Conservation (phyloP, 2,329 filamentous ascomycete genomes). For the Dactylellina sp. region DNA sequence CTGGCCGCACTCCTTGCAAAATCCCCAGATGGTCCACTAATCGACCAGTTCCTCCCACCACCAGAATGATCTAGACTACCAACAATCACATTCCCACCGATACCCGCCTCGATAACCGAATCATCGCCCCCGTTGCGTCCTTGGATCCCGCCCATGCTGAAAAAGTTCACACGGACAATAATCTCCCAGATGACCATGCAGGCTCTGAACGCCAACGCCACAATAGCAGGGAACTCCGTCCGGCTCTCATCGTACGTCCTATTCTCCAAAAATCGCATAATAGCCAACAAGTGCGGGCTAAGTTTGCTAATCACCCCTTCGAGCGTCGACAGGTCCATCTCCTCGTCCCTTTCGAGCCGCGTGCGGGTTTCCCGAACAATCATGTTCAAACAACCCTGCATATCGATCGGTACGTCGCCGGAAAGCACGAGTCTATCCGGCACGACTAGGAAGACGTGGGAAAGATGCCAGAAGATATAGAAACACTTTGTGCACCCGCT, state of each 20-base stretch:
- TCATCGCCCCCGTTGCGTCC: slow-evolving; percentile 18
- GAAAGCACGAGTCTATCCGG: slow-evolving; percentile 59
- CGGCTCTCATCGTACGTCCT: slow-evolving; percentile 58
- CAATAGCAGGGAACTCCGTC: slow-evolving; percentile 59
- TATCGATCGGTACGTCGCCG: slow-evolving; percentile 59
- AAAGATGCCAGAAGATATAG: slow-evolving; percentile 60
- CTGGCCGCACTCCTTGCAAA: slow-evolving; percentile 21
- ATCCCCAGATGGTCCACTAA: slow-evolving; percentile 28
- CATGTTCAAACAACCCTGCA: slow-evolving; percentile 59
- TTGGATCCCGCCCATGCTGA: slow-evolving; percentile 47
- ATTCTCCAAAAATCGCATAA: slow-evolving; percentile 58
- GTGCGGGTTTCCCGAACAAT: slow-evolving; percentile 58
- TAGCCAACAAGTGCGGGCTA: slow-evolving; percentile 57
- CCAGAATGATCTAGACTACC: slow-evolving; percentile 42
- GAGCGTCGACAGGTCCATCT: slow-evolving; percentile 44
- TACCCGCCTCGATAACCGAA: slow-evolving; percentile 28
- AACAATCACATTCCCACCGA: slow-evolving; percentile 38
- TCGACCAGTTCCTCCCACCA: slow-evolving; percentile 44
- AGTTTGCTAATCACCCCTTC: slow-evolving; percentile 54
- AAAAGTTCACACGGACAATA: slow-evolving; percentile 58
- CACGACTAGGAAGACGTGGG: slow-evolving; percentile 59
- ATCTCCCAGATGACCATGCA: slow-evolving; percentile 61
- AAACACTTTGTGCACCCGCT: slow-evolving; percentile 60
- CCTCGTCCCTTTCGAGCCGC: slow-evolving; percentile 44
- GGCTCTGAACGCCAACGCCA: slow-evolving; percentile 60